Evolutionary conservation across 345 rosid species (phyloP).

Genomic region (Populus nigra): DNA sequence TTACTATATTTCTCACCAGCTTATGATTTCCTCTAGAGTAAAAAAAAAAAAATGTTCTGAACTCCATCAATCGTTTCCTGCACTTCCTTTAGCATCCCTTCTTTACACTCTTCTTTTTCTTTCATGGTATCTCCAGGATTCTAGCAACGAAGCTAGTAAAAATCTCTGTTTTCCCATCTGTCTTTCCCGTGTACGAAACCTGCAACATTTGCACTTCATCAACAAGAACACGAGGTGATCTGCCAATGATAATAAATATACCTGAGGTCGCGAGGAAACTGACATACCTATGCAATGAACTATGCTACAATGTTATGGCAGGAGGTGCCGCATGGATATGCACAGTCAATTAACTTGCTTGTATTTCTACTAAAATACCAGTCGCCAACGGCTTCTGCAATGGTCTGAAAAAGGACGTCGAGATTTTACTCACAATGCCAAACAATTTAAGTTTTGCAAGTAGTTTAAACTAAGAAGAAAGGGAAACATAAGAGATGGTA

Average conservation of each 20-base stretch:
- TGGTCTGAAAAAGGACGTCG: slow-evolving; percentile 43
- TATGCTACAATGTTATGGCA: slow-evolving; percentile 69
- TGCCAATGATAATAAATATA: neutral
- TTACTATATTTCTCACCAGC: neutral
- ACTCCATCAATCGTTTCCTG: neutral
- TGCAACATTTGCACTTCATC: slow-evolving; percentile 11
- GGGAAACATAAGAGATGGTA: neutral
- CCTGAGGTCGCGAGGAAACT: neutral
- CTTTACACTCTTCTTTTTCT: too few species aligned
- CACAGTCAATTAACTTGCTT: slow-evolving; percentile 58
- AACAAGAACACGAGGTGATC: neutral
- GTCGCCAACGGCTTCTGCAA: slow-evolving; percentile 83
- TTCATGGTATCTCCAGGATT: neutral
- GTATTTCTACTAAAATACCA: slow-evolving; percentile 72
- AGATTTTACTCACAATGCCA: neutral
- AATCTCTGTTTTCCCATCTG: slow-evolving; percentile 1
- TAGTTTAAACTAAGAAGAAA: neutral
- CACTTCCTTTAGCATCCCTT: neutral
- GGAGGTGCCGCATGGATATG: slow-evolving; percentile 73
- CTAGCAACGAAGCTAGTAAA: neutral
- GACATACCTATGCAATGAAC: slow-evolving; percentile 24
- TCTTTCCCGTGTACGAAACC: slow-evolving; percentile 1
- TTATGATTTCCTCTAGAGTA: neutral
- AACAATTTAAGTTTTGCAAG: neutral
- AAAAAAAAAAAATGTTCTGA: too few species aligned